A percentile compares a stretch with the other conserved stretches of the same genome.
These are phyloP conservation scores for Sedum album DNA, from an alignment of 164 flowering plant species.

Conservation along the genomic window DNA sequence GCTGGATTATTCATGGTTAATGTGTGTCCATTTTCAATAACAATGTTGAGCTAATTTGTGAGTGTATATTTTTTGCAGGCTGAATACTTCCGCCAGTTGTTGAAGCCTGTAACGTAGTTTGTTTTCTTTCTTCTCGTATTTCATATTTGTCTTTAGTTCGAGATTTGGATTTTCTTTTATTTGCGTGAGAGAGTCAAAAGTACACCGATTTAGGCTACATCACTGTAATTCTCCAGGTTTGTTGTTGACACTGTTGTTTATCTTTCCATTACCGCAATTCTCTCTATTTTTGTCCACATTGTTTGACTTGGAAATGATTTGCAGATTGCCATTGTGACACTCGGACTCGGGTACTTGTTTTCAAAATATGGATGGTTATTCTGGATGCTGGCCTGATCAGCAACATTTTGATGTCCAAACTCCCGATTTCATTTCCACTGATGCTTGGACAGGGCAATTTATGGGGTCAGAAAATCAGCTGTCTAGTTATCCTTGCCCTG, in stretches of 20 bases:
- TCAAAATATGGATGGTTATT: constrained; percentile 21
- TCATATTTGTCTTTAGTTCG: constrained; percentile 38
- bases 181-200: constrained; percentile 15
- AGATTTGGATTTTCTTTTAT: neutral
- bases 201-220: neutral
- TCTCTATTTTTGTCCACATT: neutral
- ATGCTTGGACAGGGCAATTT: neutral
- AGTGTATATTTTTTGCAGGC: too few relatives aligned
- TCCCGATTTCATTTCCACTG: constrained; percentile 17
- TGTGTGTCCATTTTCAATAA: neutral
- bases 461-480: constrained; percentile 13
- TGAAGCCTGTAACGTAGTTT: constrained; percentile 93
- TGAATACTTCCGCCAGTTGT: too few relatives aligned
- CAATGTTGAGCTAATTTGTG: neutral
- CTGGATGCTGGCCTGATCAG: too few relatives aligned
- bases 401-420: constrained; percentile 16
- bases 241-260: neutral
- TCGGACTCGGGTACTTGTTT: constrained; percentile 11
- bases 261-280: neutral
- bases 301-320: neutral
- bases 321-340: neutral
- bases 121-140: constrained; percentile 10
- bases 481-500: constrained; percentile 5
- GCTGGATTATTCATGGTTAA: too few relatives aligned
- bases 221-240: neutral